phyloP scores from a whole-genome alignment of 1,284 basidiomycete genomes.

The Gomphus bonarii region DNA sequence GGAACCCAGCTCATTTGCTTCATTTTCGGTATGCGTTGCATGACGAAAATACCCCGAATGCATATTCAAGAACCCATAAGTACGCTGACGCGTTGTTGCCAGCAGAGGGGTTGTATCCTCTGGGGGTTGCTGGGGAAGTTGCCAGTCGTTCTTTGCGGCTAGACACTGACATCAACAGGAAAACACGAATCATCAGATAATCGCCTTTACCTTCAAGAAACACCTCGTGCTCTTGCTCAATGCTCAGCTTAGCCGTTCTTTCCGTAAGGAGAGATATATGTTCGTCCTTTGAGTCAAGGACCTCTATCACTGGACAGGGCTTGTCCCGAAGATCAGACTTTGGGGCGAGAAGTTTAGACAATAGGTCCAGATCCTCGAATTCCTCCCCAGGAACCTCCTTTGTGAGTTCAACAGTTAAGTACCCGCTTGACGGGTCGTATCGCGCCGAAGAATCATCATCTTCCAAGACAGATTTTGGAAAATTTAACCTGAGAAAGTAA shows the following conservation, averaged over 20 bases:
- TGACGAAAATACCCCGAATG: conserved; percentile 66
- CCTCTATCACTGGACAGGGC: conserved; percentile 50
- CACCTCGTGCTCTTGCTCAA: conserved; percentile 40
- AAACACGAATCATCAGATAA: not conserved
- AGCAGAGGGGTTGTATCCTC: conserved; percentile 20
- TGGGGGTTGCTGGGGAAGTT: conserved; percentile 50
- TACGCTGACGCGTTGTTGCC: conserved; percentile 29
- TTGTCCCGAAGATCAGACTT: conserved; percentile 23
- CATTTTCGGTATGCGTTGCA: conserved; percentile 62
- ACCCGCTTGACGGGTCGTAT: conserved; percentile 65
- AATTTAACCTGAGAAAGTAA: conserved; percentile 70
- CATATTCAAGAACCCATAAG: conserved; percentile 65
- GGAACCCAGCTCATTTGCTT: conserved; percentile 65
- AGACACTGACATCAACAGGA: conserved; percentile 7
- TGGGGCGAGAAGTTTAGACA: conserved; percentile 64
- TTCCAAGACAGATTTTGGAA: conserved; percentile 40
- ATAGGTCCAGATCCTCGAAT: conserved; percentile 66
- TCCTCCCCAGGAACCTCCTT: conserved; percentile 54
- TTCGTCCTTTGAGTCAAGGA: conserved; percentile 36
- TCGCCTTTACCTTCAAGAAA: conserved; percentile 44
- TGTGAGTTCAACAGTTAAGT: conserved; percentile 57
- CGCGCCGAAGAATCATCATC: conserved; percentile 55
- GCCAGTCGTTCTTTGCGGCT: conserved; percentile 75
- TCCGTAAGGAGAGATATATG: conserved; percentile 33
- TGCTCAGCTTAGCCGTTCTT: conserved; percentile 29